A percentile compares a stretch with the other conserved stretches of the same genome.
Conservation (phyloP, 1,139 yeast species). For the Sugiyamaella pinicola region DNA sequence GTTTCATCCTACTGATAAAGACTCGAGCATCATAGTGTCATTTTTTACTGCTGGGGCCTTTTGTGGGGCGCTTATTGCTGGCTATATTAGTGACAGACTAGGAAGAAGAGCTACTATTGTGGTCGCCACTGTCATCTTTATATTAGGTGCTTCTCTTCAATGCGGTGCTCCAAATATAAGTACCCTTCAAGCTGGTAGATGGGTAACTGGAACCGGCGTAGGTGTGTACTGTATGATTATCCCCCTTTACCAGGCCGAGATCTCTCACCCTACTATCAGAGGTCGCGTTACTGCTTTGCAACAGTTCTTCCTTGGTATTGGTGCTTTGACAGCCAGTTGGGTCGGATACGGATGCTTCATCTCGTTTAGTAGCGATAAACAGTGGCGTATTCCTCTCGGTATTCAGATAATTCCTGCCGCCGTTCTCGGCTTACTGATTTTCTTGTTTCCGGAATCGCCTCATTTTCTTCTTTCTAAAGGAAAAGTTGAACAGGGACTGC, state of each 20-base stretch:
- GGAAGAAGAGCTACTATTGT: constrained; percentile 64
- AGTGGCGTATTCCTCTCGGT: constrained; percentile 63
- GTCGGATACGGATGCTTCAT: constrained; percentile 60
- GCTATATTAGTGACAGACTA: constrained; percentile 54
- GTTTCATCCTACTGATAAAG: constrained; percentile 49
- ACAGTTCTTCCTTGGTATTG: constrained; percentile 60
- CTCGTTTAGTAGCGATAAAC: constrained; percentile 49
- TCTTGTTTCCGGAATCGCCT: constrained; percentile 77
- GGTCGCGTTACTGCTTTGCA: constrained; percentile 56
- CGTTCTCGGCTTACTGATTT: constrained; percentile 53
- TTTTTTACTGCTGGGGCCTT: constrained; percentile 88
- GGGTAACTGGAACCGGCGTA: constrained; percentile 58
- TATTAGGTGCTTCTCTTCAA: constrained; percentile 73
- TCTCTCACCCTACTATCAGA: constrained; percentile 55
- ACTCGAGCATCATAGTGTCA: constrained; percentile 38
- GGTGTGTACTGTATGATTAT: constrained; percentile 62
- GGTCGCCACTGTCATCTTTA: constrained; percentile 79
- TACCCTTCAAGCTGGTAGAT: constrained; percentile 66
- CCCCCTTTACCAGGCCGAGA: constrained; percentile 60
- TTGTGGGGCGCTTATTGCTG: constrained; percentile 42
- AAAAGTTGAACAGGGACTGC: constrained; percentile 58
- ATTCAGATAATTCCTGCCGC: constrained; percentile 50
- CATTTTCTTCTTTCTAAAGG: constrained; percentile 62
- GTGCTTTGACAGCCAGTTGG: constrained; percentile 60
- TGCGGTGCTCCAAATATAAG: constrained; percentile 54